Base-by-base conservation (phyloP, 805 yeast genomes). In the Ogataea zsoltii region DNA sequence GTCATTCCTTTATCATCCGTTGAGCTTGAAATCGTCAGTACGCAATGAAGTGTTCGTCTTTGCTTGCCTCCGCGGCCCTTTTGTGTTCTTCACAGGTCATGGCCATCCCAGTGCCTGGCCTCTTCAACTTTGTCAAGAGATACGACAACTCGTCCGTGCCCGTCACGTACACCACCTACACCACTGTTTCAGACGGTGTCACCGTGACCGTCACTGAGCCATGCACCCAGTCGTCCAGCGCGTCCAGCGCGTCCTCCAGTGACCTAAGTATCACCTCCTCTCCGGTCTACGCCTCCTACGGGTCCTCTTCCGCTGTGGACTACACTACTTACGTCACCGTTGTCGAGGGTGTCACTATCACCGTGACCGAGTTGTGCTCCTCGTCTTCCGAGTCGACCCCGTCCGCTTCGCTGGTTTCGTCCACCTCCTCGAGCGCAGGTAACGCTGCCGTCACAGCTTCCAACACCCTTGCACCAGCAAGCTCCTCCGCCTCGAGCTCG, bases 1-100 rank as follows among this genome's bases (percentile, higher is more conserved):
- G 55, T 59, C 63, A 54, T 38, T 60, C 63, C 51, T 60, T 60
- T 48, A 50, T 32, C 33, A 47, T 48, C 57, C 52, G 54, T 57
- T 57, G 56, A 50, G 39, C 38, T 26, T 28, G 46, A 41, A 43
- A 35, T 43, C 50, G 42, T 31, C 23, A 16, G 48, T 44, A 12
- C 19, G 16, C 19, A 21, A 57, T 57, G 62, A 51, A 54, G 33
- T 39, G 50, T 28, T 38, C 48, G 12, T 21, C 48, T 23, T 25
- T 50, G 29, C 25, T 48, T 26, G 41, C 46, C 42, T 33, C 53
- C 5, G 37, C 50, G 12, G 36, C 51, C 19, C 41, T 48, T 7
- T 39, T 54, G 23, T 21, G 50, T 9, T 46, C 56, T 13, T 31
- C 51, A 35, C 47, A 48, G 30, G 49, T 49, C 2, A 17, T 33